Conservation (phyloP, 768 basidiomycete genomes). For the Mycena leptocephala region DNA sequence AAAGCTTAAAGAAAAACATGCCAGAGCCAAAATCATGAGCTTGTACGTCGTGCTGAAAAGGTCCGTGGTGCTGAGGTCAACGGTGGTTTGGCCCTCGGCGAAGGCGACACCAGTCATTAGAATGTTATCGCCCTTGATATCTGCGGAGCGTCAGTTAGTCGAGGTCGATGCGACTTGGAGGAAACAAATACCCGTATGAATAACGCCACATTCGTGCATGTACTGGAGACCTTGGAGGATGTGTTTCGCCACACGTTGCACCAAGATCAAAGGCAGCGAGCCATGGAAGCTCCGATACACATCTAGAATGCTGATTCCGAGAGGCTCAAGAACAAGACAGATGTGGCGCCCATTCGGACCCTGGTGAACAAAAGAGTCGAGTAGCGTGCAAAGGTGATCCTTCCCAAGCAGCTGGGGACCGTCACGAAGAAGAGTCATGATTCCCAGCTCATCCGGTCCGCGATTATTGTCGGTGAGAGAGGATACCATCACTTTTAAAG, state of each 20-base stretch:
- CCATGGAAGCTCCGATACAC: slow-evolving; percentile 60
- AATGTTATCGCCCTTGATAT: slow-evolving; percentile 12
- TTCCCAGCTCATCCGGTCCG: slow-evolving; percentile 62
- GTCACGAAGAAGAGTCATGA: slow-evolving; percentile 61
- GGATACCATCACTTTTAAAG: background rate
- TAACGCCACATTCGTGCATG: slow-evolving; percentile 70
- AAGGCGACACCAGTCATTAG: background rate
- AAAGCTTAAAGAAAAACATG: slow-evolving; percentile 37
- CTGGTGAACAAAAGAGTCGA: slow-evolving; percentile 84
- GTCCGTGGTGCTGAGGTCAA: background rate
- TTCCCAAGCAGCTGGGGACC: too few species aligned
- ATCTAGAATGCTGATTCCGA: slow-evolving; percentile 84
- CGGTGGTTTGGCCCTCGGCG: background rate
- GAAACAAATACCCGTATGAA: slow-evolving; percentile 76
- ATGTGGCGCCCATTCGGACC: slow-evolving; percentile 87
- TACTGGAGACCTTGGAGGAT: slow-evolving; percentile 69
- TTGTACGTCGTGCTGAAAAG: background rate
- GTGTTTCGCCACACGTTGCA: slow-evolving; percentile 72
- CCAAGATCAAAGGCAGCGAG: slow-evolving; percentile 63
- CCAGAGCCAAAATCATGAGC: slow-evolving; percentile 7
- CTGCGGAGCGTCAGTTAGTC: background rate
- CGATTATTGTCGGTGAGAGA: background rate
- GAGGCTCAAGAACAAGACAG: slow-evolving; percentile 88
- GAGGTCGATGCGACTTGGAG: background rate
- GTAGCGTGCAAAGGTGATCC: slow-evolving; percentile 80